Conservation (phyloP, 2,329 filamentous ascomycete species). For the Nothophoma quercina region DNA sequence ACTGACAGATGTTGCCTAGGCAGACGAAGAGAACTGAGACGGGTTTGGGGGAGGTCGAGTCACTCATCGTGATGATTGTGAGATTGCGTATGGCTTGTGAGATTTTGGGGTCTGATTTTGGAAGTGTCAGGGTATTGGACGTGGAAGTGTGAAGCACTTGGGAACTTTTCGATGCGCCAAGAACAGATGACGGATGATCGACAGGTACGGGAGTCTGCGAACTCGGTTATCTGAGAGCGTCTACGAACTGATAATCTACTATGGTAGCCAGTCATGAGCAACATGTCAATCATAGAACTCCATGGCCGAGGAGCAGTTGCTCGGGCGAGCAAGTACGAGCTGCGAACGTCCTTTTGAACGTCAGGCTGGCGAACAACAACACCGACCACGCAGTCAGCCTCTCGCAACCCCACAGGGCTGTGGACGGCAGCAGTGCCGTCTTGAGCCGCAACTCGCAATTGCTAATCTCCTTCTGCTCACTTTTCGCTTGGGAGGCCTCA, state of each 20-base stretch:
- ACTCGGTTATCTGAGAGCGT: no score
- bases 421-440: slow-evolving; percentile 1
- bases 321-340: neutral
- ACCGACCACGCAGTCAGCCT: no score
- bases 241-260: no score
- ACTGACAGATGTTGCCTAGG: slow-evolving; percentile 88
- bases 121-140: no score
- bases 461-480: neutral
- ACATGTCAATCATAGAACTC: no score
- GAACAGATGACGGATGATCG: slow-evolving; percentile 13
- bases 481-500: slow-evolving; percentile 15
- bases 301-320: no score
- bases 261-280: no score
- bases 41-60: slow-evolving; percentile 32
- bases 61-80: slow-evolving; percentile 13
- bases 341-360: no score
- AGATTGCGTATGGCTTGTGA: neutral
- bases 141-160: no score
- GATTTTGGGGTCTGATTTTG: neutral
- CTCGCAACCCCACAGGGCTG: slow-evolving; percentile 6
- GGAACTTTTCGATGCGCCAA: slow-evolving; percentile 3
- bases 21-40: slow-evolving; percentile 92
- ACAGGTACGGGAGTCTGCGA: slow-evolving; percentile 11
- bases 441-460: neutral
- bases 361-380: no score